Conservation (phyloP, 208 protist species). For the Leishmania turanica region DNA sequence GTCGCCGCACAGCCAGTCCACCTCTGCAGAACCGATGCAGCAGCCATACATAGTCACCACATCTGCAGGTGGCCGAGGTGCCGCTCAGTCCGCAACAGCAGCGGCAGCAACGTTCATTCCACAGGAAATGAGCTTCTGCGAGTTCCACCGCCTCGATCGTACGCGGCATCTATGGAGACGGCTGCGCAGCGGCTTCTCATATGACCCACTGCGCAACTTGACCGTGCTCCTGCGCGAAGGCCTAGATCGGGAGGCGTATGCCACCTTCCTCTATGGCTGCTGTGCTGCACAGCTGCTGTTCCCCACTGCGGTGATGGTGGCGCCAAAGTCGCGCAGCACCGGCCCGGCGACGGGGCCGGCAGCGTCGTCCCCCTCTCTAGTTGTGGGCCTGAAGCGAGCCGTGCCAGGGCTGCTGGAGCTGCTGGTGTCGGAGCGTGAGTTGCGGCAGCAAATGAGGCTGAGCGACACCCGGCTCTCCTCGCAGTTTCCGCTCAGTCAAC, state of each 20-base stretch:
- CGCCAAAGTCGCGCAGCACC: neutral
- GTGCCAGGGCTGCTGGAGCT: constrained; percentile 62
- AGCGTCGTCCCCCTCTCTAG: neutral
- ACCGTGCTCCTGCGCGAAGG: constrained; percentile 59
- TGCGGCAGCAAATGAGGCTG: constrained; percentile 30
- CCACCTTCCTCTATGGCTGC: constrained; percentile 68
- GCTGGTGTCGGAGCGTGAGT: constrained; percentile 29
- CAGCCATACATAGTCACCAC: neutral
- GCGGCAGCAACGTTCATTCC: neutral
- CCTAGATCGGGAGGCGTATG: constrained; percentile 64
- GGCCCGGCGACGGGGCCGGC: neutral
- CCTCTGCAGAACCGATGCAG: neutral
- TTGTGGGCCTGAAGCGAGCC: constrained; percentile 16
- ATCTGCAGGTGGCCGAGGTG: neutral
- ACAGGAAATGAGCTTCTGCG: constrained; percentile 17
- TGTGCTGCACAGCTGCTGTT: constrained; percentile 44
- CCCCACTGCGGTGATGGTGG: neutral
- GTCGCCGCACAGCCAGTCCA: neutral
- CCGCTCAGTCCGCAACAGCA: neutral
- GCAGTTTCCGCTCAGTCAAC: constrained; percentile 12
- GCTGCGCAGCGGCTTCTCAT: constrained; percentile 44
- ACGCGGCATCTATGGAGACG: constrained; percentile 32
- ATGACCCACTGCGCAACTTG: constrained; percentile 41
- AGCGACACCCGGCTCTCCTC: constrained; percentile 29
- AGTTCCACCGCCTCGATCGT: constrained; percentile 24